Evolutionary conservation across 2,329 filamentous ascomycete genomes (phyloP).

Genomic region (Dactylellina haptotyla): DNA sequence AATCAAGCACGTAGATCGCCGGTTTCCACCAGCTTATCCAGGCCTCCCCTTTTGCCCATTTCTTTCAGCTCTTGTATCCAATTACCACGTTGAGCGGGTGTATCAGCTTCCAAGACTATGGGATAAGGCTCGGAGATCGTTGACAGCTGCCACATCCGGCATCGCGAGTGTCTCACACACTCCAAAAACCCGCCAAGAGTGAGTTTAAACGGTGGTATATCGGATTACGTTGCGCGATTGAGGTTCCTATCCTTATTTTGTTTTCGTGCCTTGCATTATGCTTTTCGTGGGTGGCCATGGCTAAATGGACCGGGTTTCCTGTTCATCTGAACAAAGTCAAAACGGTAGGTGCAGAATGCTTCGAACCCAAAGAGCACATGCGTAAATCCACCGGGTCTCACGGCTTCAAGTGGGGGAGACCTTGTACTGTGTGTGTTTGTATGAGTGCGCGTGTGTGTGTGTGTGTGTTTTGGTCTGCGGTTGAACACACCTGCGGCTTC

Average conservation of each 20-base stretch:
- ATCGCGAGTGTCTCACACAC: constrained; percentile 15
- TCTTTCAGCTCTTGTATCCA: constrained; percentile 6
- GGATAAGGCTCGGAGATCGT: constrained; percentile 16
- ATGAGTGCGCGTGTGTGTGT: too few species aligned
- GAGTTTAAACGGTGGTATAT: not conserved
- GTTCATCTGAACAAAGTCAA: not conserved
- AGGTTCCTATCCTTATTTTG: too few species aligned
- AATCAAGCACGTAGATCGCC: constrained; percentile 28
- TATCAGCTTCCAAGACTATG: constrained; percentile 26
- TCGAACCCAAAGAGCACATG: constrained; percentile 13
- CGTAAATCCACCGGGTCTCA: constrained; percentile 20
- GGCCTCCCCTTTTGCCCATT: not conserved
- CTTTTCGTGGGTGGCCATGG: too few species aligned
- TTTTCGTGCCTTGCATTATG: too few species aligned
- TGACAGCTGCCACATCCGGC: constrained; percentile 41
- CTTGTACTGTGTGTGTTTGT: too few species aligned
- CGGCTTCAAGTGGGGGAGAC: too few species aligned
- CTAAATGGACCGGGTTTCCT: too few species aligned
- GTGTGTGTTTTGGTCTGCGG: too few species aligned
- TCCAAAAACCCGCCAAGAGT: not conserved
- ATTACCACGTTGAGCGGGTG: constrained; percentile 5
- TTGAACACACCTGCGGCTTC: constrained; percentile 51
- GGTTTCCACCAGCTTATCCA: constrained; percentile 19
- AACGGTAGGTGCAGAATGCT: constrained; percentile 18
- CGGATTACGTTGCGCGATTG: not conserved